A percentile compares a stretch with the other conserved stretches of the same genome.
These are phyloP conservation scores for Podospora anserina DNA, from an alignment of 495 filamentous ascomycete species.

Conservation along the genomic window DNA sequence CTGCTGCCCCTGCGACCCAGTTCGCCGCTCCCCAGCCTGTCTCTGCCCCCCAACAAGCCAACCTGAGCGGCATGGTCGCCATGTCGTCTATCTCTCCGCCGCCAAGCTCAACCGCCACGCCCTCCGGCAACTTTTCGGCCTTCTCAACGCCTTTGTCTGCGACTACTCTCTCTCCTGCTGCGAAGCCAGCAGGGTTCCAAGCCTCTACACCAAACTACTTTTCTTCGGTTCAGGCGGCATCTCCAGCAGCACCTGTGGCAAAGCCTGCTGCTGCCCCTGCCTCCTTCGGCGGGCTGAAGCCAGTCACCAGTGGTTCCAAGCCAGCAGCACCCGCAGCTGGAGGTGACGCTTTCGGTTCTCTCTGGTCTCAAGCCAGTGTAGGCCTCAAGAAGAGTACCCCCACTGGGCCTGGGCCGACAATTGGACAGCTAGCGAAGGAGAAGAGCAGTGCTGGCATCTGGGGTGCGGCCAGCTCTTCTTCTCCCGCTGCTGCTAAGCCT, in stretches of 20 bases:
- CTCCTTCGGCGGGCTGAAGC: conserved; percentile 25
- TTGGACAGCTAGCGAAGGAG: conserved; percentile 92
- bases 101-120: conserved; percentile 53
- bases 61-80: conserved; percentile 73
- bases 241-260: conserved; percentile 20
- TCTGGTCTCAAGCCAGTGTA: conserved; percentile 75
- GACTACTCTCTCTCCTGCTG: conserved; percentile 36
- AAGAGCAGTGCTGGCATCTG: conserved; percentile 93
- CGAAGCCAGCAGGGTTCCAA: conserved; percentile 67
- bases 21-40: conserved; percentile 81
- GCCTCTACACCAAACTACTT: conserved; percentile 88
- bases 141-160: conserved; percentile 50
- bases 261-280: conserved; percentile 27
- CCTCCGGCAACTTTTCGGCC: conserved; percentile 52
- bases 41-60: conserved; percentile 72
- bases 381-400: conserved; percentile 74
- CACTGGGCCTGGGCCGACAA: conserved; percentile 59
- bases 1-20: conserved; percentile 59
- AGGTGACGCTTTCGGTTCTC: conserved; percentile 80
- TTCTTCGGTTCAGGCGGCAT: conserved; percentile 63
- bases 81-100: conserved; percentile 79
- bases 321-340: conserved; percentile 55
- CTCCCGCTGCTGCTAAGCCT: conserved; percentile 4
- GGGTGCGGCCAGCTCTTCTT: conserved; percentile 50
- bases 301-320: conserved; percentile 19